phyloP scores from a whole-genome alignment of 2,329 filamentous ascomycete genomes.

The Gnomoniopsis sp. region DNA sequence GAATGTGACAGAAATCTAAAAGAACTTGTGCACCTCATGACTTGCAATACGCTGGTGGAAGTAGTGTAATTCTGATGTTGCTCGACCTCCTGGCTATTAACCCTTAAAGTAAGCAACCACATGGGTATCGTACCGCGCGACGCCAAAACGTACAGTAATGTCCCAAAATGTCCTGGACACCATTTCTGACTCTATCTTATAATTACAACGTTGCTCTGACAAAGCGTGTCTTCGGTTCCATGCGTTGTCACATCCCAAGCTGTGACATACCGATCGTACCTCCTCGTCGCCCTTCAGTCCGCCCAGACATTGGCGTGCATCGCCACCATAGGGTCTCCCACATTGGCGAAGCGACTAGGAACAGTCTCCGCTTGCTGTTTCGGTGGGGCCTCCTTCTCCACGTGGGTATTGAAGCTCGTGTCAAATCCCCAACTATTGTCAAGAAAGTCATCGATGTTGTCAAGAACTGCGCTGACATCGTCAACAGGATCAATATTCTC shows the following conservation, averaged over 20 bases:
- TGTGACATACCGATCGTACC: background rate
- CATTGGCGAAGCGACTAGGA: background rate
- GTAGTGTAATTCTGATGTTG: too few relatives aligned
- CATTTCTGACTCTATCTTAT: background rate
- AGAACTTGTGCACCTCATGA: too few relatives aligned
- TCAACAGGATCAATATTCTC: conserved; percentile 28
- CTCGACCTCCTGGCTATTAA: too few relatives aligned
- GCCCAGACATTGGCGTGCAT: conserved; percentile 14
- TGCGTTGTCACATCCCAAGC: background rate
- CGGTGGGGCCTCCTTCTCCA: conserved; percentile 22
- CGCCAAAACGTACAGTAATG: too few relatives aligned
- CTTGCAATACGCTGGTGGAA: too few relatives aligned
- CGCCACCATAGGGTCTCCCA: conserved; percentile 10
- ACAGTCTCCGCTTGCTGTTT: conserved; percentile 1
- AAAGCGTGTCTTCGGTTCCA: too few relatives aligned
- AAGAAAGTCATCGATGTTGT: conserved; percentile 43
- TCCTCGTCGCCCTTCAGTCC: background rate
- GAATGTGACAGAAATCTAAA: too few relatives aligned
- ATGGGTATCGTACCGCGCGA: too few relatives aligned
- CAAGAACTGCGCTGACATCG: conserved; percentile 43
- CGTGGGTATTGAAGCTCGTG: conserved; percentile 29
- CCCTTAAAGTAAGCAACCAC: too few relatives aligned
- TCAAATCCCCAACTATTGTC: conserved; percentile 34
- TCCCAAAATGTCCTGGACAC: background rate
- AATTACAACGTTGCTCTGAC: background rate